Evolutionary conservation across 1,139 yeast species (phyloP), one percentile per base, ranked within the genome.

Genomic region (Nakaseomyces bracarensis): DNA sequence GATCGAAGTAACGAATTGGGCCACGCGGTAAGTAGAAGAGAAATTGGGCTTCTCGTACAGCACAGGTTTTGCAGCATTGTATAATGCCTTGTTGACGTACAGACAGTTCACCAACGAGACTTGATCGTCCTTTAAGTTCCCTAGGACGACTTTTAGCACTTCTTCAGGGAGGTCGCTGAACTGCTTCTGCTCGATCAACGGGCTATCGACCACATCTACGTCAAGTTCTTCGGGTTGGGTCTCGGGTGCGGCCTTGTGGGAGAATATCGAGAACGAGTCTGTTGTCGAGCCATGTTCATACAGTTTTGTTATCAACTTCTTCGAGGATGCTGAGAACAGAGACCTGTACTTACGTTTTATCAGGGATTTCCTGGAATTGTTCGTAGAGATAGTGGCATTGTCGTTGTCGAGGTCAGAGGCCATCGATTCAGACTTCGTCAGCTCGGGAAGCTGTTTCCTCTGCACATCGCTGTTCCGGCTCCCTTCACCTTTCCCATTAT

Each of bases 21-120:
- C 91, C 44, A 83, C 73, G 38, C 95, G 65, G 55, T 79, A 85
- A 4, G 87, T 77, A 3, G 91, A 78, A 0, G 75, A 70, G 51
- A 85, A 72, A 13, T 53, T 49, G 11, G 87, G 74, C n/a, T 63
- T 49, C 16, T 65, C 59, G 57, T 82, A 85, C 16, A 82, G 62
- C 26, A 70, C 66, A 2, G 72, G 71, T 51, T 77, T 76, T 8
- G 77, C 68, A n/a, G 74, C 64, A 36, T 58, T 61, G 54, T 79
- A 72, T 49, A 80, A 72, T 21, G 63, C 58, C 45, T 66, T 71
- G 53, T 70, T 69, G 5, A 78, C 76, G 46, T 70, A 71, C 28
- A 80, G 58, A 49, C 80, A 72, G 30, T 54, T 54, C 1, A 70
- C 61, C 23, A 64, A 47, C 2, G 66, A 48, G 15, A 44, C 52